These are phyloP conservation scores for Pinus tabuliformis DNA, from an alignment of 75 land plant genomes.

Conservation along the genomic window DNA sequence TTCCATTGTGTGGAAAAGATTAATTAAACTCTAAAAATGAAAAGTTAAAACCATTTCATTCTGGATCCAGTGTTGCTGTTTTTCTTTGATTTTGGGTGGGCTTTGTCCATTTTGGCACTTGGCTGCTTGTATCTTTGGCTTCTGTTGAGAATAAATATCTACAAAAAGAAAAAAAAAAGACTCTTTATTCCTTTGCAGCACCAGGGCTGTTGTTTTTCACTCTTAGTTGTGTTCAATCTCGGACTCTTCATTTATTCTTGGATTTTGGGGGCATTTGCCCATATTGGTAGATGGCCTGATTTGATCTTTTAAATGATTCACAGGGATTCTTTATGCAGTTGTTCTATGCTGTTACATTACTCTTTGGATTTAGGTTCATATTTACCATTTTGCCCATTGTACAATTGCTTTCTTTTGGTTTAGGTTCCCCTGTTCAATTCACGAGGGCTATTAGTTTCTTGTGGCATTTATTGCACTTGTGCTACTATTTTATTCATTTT, in stretches of 20 bases:
- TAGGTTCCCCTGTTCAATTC: not conserved
- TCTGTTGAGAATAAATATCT: not conserved
- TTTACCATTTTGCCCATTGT: not conserved
- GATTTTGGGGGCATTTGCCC: not conserved
- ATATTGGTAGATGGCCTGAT: no score
- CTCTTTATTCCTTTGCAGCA: not conserved
- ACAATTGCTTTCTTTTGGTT: not conserved
- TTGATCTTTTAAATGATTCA: no score
- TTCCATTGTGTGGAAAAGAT: not conserved
- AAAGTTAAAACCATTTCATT: not conserved
- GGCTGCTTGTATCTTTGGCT: not conserved
- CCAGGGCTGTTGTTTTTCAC: not conserved
- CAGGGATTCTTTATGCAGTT: no score
- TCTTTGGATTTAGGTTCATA: not conserved
- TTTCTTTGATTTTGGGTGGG: constrained; percentile 2
- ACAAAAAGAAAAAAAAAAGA: not conserved
- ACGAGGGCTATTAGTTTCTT: not conserved
- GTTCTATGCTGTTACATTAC: not conserved
- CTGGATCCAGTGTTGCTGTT: not conserved
- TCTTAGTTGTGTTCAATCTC: not conserved
- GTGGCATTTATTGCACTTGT: not conserved
- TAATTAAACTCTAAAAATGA: not conserved
- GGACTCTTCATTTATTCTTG: not conserved
- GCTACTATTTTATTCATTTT: not conserved
- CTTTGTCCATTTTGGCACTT: not conserved